Percentiles rank a stretch among this genome's conserved stretches.
phyloP scores from a whole-genome alignment of 352 stramenopile genomes.

The Pythium phragmitis region DNA sequence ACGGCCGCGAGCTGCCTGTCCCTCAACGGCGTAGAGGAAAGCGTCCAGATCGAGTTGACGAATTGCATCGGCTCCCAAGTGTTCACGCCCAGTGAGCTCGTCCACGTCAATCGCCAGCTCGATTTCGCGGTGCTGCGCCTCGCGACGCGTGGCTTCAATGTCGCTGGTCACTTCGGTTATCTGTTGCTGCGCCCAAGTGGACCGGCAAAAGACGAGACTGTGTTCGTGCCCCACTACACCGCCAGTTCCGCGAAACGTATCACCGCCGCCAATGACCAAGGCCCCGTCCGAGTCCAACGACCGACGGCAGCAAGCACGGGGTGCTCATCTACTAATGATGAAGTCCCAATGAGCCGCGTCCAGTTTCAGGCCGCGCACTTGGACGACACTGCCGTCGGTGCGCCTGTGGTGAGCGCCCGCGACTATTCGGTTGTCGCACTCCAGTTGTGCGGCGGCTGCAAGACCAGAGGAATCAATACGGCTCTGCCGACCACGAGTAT shows the following conservation, averaged over 20 bases:
- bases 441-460: conserved; percentile 25
- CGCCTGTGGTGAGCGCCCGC: conserved; percentile 24
- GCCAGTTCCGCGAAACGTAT: conserved; percentile 2
- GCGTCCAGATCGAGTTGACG: not conserved
- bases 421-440: conserved; percentile 25
- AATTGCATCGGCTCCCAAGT: conserved; percentile 9
- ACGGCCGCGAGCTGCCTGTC: conserved; percentile 9
- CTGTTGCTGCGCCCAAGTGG: conserved; percentile 2
- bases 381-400: conserved; percentile 19
- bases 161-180: conserved; percentile 5
- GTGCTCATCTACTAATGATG: not conserved
- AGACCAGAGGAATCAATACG: conserved; percentile 11
- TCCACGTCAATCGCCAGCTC: conserved; percentile 9
- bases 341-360: not conserved
- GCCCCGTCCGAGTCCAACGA: not conserved
- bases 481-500: conserved; percentile 16
- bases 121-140: conserved; percentile 11
- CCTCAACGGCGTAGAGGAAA: not conserved
- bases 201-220: not conserved
- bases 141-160: conserved; percentile 1
- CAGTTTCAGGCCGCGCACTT: not conserved
- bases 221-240: conserved; percentile 9
- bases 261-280: conserved; percentile 8
- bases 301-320: not conserved
- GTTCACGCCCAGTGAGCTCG: not conserved